Base-by-base conservation (phyloP, 164 flowering plant species). In the Macadamia tetraphylla region DNA sequence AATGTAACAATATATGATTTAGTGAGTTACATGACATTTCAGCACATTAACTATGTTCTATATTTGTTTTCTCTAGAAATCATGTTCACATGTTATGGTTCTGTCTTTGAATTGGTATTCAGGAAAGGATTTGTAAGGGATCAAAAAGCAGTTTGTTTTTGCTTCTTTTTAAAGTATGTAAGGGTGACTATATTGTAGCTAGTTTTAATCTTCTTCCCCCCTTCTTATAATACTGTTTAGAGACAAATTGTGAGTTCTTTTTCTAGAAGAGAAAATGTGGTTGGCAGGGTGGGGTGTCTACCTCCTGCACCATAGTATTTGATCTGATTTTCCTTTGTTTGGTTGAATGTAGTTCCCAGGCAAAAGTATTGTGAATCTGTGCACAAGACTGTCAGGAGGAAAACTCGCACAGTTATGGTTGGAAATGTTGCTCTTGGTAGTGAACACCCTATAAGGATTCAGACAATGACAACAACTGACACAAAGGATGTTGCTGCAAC, bases 381-480 rank as follows among this genome's bases (percentile, higher is more conserved):
- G 51, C 77, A 90, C 77, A 90, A 90, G 76, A 90, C 97, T 46
- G 85, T 90, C 51, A 86, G 97, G 85, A 87, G 98, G 74, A 94
- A 94, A 75, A 94, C 98, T 29, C 65, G 92, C 67, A 91, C 98
- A 0, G 97, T 94, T 76, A 90, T 88, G 97, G 89, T 90, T 56
- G 98, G 98, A 61, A 80, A 90, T 75, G 98, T 94, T 68, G 87
- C 94, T 72, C 80, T 91, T 78, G 98, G 98, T n/a, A 94, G 98
- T 71, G 93, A 89, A 49, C 96, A 94, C 81, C 98, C 98, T 17
- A 94, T 94, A 60, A 84, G 96, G 75, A 79, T 90, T 76, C 98
- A 94, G 66, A 94, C 98, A 4, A 91, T 94, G 98, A 94, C 98
- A 17, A 94, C 98, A 35, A 77, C 87, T 42, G 98, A 94, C 75